phyloP scores from a whole-genome alignment of 164 flowering plant genomes.

The Warburgia ugandensis region DNA sequence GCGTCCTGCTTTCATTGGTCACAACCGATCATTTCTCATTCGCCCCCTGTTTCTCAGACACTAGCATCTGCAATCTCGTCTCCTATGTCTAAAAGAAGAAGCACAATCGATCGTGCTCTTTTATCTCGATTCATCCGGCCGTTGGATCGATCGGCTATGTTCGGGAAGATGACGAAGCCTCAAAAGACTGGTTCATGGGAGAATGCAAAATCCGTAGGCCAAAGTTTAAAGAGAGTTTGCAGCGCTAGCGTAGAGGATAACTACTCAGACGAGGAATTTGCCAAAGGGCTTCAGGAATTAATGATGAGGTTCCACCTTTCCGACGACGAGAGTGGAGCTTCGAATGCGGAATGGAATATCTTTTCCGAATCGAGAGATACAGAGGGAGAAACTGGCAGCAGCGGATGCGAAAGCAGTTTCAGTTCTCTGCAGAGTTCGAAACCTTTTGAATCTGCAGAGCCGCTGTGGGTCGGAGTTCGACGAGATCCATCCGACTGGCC shows the following conservation, averaged over 20 bases:
- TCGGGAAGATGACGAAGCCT: conserved; percentile 23
- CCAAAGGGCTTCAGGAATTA: conserved; percentile 45
- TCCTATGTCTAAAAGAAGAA: conserved; percentile 20
- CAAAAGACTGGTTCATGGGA: conserved; percentile 38
- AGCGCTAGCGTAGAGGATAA: conserved; percentile 32
- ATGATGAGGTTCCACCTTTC: conserved; percentile 40
- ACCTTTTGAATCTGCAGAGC: conserved; percentile 13
- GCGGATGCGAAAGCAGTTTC: neutral
- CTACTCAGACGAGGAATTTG: conserved; percentile 67
- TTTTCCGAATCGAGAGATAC: too few relatives aligned
- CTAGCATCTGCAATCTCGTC: conserved; percentile 44
- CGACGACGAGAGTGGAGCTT: conserved; percentile 18
- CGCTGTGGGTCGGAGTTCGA: conserved; percentile 24
- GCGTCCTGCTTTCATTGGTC: conserved; percentile 48
- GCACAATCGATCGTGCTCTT: conserved; percentile 16
- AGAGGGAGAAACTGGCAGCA: neutral
- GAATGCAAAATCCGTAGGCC: conserved; percentile 15
- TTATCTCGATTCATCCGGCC: conserved; percentile 15
- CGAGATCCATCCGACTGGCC: conserved; percentile 36
- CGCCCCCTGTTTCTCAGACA: conserved; percentile 44
- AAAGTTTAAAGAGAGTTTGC: conserved; percentile 28
- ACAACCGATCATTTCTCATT: conserved; percentile 36
- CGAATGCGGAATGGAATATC: neutral
- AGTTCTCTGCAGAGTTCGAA: neutral
- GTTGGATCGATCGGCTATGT: conserved; percentile 30